Conservation (phyloP, 345 rosid genomes). For the Dipteronia sinensis region DNA sequence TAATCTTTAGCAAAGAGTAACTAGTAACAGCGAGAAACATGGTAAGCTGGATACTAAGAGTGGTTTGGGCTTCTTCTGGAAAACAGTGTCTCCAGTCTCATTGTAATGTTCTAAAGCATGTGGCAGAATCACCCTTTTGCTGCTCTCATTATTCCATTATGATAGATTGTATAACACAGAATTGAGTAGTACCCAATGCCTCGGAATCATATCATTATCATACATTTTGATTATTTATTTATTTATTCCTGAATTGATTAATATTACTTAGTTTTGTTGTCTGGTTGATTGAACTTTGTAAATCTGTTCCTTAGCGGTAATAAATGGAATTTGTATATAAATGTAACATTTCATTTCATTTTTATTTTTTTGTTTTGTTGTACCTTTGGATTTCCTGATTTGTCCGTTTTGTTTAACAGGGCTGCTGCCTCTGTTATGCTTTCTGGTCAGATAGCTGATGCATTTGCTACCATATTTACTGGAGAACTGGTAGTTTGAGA, state of each 20-base stretch:
- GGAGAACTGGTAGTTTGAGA: conserved; percentile 76
- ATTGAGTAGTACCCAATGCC: background rate
- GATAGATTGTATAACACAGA: background rate
- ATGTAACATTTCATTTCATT: too few species aligned
- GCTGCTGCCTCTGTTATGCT: conserved; percentile 92
- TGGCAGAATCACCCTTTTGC: background rate
- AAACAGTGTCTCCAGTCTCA: background rate
- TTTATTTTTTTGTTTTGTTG: background rate
- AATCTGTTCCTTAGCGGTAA: background rate
- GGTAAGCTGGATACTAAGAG: background rate
- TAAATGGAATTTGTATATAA: background rate
- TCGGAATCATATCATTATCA: background rate
- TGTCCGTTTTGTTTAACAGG: conserved; percentile 35
- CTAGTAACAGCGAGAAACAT: background rate
- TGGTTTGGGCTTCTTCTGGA: conserved; percentile 1
- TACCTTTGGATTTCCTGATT: too few species aligned
- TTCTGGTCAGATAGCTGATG: conserved; percentile 96
- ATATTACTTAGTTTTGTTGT: background rate
- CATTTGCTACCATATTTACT: conserved; percentile 69
- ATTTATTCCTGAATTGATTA: background rate
- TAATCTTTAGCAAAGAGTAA: background rate
- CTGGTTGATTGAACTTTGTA: background rate
- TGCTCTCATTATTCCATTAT: background rate
- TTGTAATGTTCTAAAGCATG: background rate
- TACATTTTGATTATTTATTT: background rate